Base-by-base conservation (phyloP, 805 yeast species). In the Schizosaccharomyces japonicus region DNA sequence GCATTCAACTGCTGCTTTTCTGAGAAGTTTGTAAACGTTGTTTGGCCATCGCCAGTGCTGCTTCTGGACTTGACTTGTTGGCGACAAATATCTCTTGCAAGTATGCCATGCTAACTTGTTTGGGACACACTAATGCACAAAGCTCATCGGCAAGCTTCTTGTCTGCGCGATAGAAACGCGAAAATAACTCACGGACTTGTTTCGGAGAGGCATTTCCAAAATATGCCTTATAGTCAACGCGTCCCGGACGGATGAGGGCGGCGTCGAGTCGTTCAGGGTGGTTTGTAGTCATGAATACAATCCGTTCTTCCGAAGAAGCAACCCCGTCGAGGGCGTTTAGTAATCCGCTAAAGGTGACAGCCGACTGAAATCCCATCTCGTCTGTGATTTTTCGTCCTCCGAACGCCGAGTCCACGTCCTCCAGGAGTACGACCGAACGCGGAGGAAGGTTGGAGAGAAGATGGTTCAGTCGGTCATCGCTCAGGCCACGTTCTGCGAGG, bases 281-380 rank as follows among this genome's bases (percentile, higher is more conserved):
- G 61, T 90, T 90, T 19, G 98, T 87, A 19, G 98, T 90, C 98
- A 90, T 90, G 62, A 90, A 90, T 0, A 95, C 87, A 30, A 90
- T 70, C 44, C 94, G 79, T 58, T 90, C 96, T 58, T 90, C 98
- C 1, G 95, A 94, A 27, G 94, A 81, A 2, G 96, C 90, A 15
- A 90, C 96, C 44, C 98, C 98, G 60, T 90, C 98, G 45, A 90
- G 66, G 0, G 98, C 94, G 59, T 90, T 90, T 50, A 90, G 65
- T 44, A 90, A 66, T 0, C 98, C 98, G 49, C 94, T 81, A 57
- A 90, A 90, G 2, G 98, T 90, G 11, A 90, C 95, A 17, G 94
- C 94, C 23, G 70, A 67, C 13, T 48, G 50, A 59, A 67, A 85
- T 0, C 95, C 94, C 53, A 73, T 69, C 17, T 83, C 95, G n/a